phyloP scores from a whole-genome alignment of 2,329 filamentous ascomycete species.

The Penicillium nordicum region DNA sequence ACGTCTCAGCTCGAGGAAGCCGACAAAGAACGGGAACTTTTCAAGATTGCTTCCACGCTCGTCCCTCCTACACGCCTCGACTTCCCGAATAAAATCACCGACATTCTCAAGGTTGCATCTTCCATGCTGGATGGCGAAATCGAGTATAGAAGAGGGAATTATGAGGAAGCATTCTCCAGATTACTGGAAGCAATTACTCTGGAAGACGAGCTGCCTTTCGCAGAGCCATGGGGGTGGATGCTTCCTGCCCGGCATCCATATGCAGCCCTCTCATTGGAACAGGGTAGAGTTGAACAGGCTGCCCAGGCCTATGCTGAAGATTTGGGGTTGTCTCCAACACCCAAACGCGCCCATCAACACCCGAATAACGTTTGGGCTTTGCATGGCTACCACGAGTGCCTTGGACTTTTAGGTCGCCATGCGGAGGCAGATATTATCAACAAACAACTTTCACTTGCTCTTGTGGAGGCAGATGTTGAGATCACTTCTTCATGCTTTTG shows the following conservation, averaged over 20 bases:
- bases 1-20: slow-evolving; percentile 54
- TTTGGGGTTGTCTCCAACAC: slow-evolving; percentile 53
- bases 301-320: slow-evolving; percentile 58
- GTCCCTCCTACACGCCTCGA: slow-evolving; percentile 61
- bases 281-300: slow-evolving; percentile 55
- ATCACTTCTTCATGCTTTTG: slow-evolving; percentile 59
- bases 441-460: slow-evolving; percentile 50
- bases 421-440: slow-evolving; percentile 48
- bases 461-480: slow-evolving; percentile 57
- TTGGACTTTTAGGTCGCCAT: slow-evolving; percentile 50
- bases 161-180: slow-evolving; percentile 56
- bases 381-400: slow-evolving; percentile 68
- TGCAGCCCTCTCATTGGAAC: slow-evolving; percentile 65
- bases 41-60: slow-evolving; percentile 48
- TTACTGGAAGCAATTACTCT: slow-evolving; percentile 55
- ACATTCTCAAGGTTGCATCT: slow-evolving; percentile 59
- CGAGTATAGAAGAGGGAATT: slow-evolving; percentile 61
- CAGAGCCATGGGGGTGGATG: slow-evolving; percentile 77
- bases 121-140: slow-evolving; percentile 71
- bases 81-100: slow-evolving; percentile 63
- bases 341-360: slow-evolving; percentile 62
- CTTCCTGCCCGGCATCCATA: slow-evolving; percentile 67
- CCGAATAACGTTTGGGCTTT: slow-evolving; percentile 72
- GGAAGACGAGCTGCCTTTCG: slow-evolving; percentile 63
- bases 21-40: slow-evolving; percentile 48